Conservation (phyloP, 2,329 filamentous ascomycete species). For the Harringtonia aguacate region DNA sequence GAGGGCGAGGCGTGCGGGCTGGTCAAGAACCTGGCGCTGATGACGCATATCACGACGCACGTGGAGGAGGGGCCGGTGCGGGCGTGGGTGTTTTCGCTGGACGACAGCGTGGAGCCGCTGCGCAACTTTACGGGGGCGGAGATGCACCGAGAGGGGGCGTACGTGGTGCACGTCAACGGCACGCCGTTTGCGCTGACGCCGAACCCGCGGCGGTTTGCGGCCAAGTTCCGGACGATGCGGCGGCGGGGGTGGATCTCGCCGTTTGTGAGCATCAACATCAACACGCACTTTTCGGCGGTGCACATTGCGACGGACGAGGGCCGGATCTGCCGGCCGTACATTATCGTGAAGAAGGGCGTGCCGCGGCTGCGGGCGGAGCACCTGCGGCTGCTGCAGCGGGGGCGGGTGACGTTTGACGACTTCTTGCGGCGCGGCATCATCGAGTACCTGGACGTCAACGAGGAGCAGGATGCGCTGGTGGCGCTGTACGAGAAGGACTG, state of each 20-base stretch:
- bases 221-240: slow-evolving; percentile 75
- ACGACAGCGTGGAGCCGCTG: slow-evolving; percentile 71
- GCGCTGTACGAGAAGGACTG: slow-evolving; percentile 83
- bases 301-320: slow-evolving; percentile 97
- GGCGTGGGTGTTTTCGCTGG: slow-evolving; percentile 75
- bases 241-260: slow-evolving; percentile 88
- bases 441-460: slow-evolving; percentile 96
- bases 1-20: slow-evolving; percentile 97
- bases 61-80: slow-evolving; percentile 87
- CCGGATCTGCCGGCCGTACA: slow-evolving; percentile 88
- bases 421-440: slow-evolving; percentile 84
- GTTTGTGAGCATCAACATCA: slow-evolving; percentile 94
- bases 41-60: slow-evolving; percentile 98
- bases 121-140: slow-evolving; percentile 65
- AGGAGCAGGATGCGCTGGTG: slow-evolving; percentile 93
- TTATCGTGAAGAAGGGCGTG: slow-evolving; percentile 82
- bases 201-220: slow-evolving; percentile 76
- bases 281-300: slow-evolving; percentile 81
- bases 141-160: slow-evolving; percentile 73
- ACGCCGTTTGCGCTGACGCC: slow-evolving; percentile 83
- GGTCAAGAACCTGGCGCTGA: slow-evolving; percentile 94
- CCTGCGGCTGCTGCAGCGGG: slow-evolving; percentile 69
- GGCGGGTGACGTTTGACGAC: slow-evolving; percentile 84
- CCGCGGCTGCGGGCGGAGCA: slow-evolving; percentile 72
- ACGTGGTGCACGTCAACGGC: slow-evolving; percentile 90